A percentile compares a stretch with the other conserved stretches of the same genome.
phyloP scores from a whole-genome alignment of 2,329 filamentous ascomycete species.

The Aspergillus sp. region DNA sequence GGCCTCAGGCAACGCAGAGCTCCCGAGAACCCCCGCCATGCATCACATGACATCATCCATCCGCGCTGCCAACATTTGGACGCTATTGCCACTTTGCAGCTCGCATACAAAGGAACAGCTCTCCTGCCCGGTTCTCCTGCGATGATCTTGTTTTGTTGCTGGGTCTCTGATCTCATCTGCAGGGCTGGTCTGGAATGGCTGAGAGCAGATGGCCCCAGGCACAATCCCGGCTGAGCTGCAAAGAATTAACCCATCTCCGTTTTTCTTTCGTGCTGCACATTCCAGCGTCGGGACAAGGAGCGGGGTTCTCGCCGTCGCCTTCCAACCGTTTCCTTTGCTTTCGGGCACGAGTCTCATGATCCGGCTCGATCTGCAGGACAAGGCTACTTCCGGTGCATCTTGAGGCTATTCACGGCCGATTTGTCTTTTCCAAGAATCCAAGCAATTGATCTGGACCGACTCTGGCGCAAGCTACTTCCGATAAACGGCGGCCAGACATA shows the following conservation, averaged over 20 bases:
- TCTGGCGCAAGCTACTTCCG: not conserved
- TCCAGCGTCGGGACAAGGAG: conserved; percentile 15
- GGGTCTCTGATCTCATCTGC: not conserved
- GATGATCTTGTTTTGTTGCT: not conserved
- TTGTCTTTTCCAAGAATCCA: conserved; percentile 1
- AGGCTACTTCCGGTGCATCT: conserved; percentile 2
- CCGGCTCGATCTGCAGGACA: not conserved
- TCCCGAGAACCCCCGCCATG: conserved; percentile 28
- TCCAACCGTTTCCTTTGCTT: conserved; percentile 18
- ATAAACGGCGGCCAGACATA: not conserved
- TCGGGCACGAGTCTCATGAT: conserved; percentile 1
- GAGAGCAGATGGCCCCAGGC: not conserved
- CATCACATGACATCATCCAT: conserved; percentile 27
- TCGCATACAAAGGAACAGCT: not conserved
- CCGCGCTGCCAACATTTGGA: not conserved
- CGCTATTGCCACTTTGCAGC: not conserved
- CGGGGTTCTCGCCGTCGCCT: conserved; percentile 18
- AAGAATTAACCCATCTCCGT: conserved; percentile 23
- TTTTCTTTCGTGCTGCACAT: conserved; percentile 27
- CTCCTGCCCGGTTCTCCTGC: not conserved
- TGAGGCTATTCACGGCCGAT: conserved; percentile 12
- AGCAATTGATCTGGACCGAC: not conserved
- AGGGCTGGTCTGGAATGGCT: not conserved
- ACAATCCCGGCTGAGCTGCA: not conserved
- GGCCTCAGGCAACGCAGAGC: conserved; percentile 18